A percentile compares a stretch with the other conserved stretches of the same genome.
Evolutionary conservation across 345 rosid species (phyloP).

Genomic region (Camelina sativa): DNA sequence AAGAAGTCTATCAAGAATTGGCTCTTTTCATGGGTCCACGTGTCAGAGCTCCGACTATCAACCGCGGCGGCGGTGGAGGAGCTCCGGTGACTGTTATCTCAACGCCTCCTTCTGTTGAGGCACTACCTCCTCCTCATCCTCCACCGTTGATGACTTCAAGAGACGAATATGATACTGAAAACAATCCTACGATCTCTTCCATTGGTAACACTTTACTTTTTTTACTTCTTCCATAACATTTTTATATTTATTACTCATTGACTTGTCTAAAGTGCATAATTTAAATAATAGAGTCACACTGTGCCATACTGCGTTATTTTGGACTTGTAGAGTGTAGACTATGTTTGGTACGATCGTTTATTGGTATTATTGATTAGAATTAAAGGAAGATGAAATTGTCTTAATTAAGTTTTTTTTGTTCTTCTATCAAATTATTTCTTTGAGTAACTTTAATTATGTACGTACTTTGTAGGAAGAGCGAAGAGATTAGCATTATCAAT

Average conservation of each 20-base stretch:
- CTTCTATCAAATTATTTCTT: too few relatives aligned
- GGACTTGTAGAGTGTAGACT: slow-evolving; percentile 28
- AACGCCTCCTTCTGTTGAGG: slow-evolving; percentile 30
- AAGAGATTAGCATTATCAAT: slow-evolving; percentile 58
- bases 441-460: not conserved
- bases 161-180: slow-evolving; percentile 28
- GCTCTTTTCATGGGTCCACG: slow-evolving; percentile 93
- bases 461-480: slow-evolving; percentile 56
- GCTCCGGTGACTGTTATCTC: slow-evolving; percentile 13
- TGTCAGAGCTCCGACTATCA: slow-evolving; percentile 54
- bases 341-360: slow-evolving; percentile 16
- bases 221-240: not conserved
- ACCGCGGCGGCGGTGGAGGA: slow-evolving; percentile 29
- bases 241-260: slow-evolving; percentile 23
- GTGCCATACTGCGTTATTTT: slow-evolving; percentile 22
- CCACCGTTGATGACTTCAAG: slow-evolving; percentile 44
- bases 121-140: slow-evolving; percentile 60
- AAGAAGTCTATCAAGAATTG: slow-evolving; percentile 91
- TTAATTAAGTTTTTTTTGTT: not conserved
- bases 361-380: slow-evolving; percentile 18
- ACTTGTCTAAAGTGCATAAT: slow-evolving; percentile 22
- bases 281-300: slow-evolving; percentile 32
- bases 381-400: not conserved
- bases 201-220: slow-evolving; percentile 24
- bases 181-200: slow-evolving; percentile 27